Evolutionary conservation across 2,329 filamentous ascomycete genomes (phyloP), one percentile per base, ranked within the genome.

Genomic region (Venturia oleaginea): DNA sequence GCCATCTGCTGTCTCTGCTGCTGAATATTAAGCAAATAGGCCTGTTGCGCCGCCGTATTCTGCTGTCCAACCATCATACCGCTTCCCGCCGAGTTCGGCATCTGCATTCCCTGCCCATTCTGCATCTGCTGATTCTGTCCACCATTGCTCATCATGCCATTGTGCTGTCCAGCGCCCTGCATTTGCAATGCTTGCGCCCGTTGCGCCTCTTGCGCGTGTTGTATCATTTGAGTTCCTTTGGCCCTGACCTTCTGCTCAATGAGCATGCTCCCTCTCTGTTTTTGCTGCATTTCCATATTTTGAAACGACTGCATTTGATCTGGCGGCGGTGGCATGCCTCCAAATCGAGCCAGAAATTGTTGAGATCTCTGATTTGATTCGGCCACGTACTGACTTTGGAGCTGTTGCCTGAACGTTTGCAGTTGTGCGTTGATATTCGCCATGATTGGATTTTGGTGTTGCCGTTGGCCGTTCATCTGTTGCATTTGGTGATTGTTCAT

Each of bases 391-490:
- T 34, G 22, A 22, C n/a, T 17, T 15, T 63, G 65, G 11, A 37
- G 73, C 59, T 74, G 72, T 51, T 74, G 71, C 59, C 72, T 73
- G 27, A 71, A 68, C 27, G 72, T 70, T 34, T 74, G 69, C 30
- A 69, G 69, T 6, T 30, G 15, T 5, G 15, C 7, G 27, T 57
- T 19, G 19, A 57, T 57, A 10, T 19, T 72, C 71, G 62, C 75
- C 72, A 60, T 73, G 71, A 51, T 75, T 72, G 24, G 73, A 68
- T 64, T 71, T 59, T 22, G 60, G 5, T 63, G 22, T 60, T 46
- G 59, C 22, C 51, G n/a, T 65, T 65, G 32, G 40, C 72, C 71
- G 66, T 74, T 72, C 59, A 73, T 72, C 62, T 71, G 57, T 73
- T 72, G 69, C 42, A 38, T 62, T n/a, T 42, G 37, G 37, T 24